Evolutionary conservation across 1,139 yeast genomes (phyloP).

Genomic region (Pichia sp.): DNA sequence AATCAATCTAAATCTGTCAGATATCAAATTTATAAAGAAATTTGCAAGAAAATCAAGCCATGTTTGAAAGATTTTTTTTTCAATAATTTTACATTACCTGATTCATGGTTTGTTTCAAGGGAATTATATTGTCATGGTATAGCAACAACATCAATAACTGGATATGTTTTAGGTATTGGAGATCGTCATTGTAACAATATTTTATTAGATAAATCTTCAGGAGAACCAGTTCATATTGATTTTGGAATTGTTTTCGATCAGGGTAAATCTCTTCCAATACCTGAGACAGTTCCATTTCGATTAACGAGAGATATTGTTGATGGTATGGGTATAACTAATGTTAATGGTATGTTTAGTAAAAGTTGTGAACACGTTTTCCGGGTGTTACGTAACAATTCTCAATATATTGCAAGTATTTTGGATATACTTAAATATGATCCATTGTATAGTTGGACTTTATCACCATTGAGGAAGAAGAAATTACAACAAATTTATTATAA

Average conservation of each 20-base stretch:
- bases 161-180: slow-evolving; percentile 83
- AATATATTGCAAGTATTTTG: slow-evolving; percentile 69
- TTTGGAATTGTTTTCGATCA: slow-evolving; percentile 94
- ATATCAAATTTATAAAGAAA: slow-evolving; percentile 40
- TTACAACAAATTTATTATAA: slow-evolving; percentile 38
- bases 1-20: slow-evolving; percentile 40
- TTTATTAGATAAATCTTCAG: slow-evolving; percentile 65
- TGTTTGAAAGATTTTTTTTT: slow-evolving; percentile 65
- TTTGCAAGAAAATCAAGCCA: slow-evolving; percentile 54
- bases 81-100: slow-evolving; percentile 57
- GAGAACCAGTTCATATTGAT: slow-evolving; percentile 94
- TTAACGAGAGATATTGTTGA: slow-evolving; percentile 85
- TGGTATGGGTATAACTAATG: slow-evolving; percentile 84
- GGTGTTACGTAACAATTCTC: slow-evolving; percentile 58
- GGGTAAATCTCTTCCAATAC: slow-evolving; percentile 75
- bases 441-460: slow-evolving; percentile 79
- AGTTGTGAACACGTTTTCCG: slow-evolving; percentile 69
- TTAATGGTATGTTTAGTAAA: slow-evolving; percentile 64
- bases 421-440: slow-evolving; percentile 92
- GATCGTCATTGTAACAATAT: slow-evolving; percentile 93
- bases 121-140: slow-evolving; percentile 67
- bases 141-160: slow-evolving; percentile 82
- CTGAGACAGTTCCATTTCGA: slow-evolving; percentile 91
- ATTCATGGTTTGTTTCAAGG: slow-evolving; percentile 65
- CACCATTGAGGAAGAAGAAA: slow-evolving; percentile 56